Evolutionary conservation across 345 rosid species (phyloP).

Genomic region (Gynandropsis gynandra): DNA sequence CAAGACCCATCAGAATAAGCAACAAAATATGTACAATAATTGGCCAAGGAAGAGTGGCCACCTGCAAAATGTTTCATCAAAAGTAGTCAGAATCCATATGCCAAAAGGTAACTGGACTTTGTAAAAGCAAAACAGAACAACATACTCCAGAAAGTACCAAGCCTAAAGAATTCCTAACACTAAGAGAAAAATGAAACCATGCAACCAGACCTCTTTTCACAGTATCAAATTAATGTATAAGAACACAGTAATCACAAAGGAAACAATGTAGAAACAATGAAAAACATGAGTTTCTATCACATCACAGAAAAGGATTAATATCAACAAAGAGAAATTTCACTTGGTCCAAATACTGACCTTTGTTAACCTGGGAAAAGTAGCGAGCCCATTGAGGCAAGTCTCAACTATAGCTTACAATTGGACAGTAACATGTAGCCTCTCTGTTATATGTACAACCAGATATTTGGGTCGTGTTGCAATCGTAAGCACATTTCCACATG

Average conservation of each 20-base stretch:
- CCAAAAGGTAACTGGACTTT: neutral
- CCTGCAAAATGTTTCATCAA: conserved; percentile 41
- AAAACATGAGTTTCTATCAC: neutral
- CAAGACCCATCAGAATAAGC: conserved; percentile 99
- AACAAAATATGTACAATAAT: conserved; percentile 95
- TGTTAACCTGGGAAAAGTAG: conserved; percentile 91
- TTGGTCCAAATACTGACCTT: conserved; percentile 40
- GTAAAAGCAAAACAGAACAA: neutral
- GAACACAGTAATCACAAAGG: conserved; percentile 5
- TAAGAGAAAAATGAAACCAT: neutral
- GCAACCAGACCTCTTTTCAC: no score
- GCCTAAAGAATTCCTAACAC: neutral
- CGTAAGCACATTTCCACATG: conserved; percentile 93
- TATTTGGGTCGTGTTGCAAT: conserved; percentile 81
- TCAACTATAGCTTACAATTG: conserved; percentile 81
- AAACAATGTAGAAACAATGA: neutral
- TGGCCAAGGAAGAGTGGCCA: conserved; percentile 95
- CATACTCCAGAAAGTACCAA: neutral
- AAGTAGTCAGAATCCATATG: conserved; percentile 10
- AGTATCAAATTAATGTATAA: neutral
- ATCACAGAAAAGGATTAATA: no score
- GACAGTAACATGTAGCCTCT: conserved; percentile 99
- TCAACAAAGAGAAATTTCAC: no score
- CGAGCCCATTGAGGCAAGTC: conserved; percentile 98
- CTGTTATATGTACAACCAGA: conserved; percentile 99